phyloP scores from a whole-genome alignment of 2,329 filamentous ascomycete species.

The Geoglossum cookeanum region DNA sequence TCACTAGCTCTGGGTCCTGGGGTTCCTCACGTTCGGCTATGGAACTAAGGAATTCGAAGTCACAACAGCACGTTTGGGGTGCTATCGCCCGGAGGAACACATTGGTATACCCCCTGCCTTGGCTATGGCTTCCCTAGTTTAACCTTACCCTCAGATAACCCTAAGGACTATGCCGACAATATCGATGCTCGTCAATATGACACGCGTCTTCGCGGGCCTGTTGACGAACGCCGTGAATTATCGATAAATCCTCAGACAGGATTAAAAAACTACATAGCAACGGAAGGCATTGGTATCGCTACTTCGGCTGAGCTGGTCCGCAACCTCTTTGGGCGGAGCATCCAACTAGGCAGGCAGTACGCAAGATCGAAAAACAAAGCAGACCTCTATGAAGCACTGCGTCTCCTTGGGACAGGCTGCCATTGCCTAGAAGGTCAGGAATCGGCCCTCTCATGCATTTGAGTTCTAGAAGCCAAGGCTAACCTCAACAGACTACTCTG shows the following conservation, averaged over 20 bases:
- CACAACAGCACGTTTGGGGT: constrained; percentile 57
- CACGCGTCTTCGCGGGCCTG: constrained; percentile 55
- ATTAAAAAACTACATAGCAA: constrained; percentile 88
- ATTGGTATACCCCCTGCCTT: not conserved
- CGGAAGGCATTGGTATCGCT: constrained; percentile 58
- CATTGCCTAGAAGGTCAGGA: constrained; percentile 62
- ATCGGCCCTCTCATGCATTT: not conserved
- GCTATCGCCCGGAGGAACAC: constrained; percentile 66
- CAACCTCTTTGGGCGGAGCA: constrained; percentile 50
- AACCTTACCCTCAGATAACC: constrained; percentile 22
- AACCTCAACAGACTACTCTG: constrained; percentile 48
- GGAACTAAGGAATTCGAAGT: constrained; percentile 75
- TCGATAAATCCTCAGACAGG: constrained; percentile 45
- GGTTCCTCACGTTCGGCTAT: constrained; percentile 76
- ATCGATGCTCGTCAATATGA: constrained; percentile 71
- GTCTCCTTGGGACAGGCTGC: constrained; percentile 68
- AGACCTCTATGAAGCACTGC: constrained; percentile 75
- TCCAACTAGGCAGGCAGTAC: constrained; percentile 65
- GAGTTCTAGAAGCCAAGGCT: not conserved
- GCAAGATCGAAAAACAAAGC: constrained; percentile 42
- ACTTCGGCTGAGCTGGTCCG: constrained; percentile 65
- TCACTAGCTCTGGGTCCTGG: constrained; percentile 54
- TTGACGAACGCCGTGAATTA: constrained; percentile 63
- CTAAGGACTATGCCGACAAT: constrained; percentile 76
- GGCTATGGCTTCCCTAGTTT: not conserved